Base-by-base conservation (phyloP, 352 stramenopile genomes). In the Pythium volutum region DNA sequence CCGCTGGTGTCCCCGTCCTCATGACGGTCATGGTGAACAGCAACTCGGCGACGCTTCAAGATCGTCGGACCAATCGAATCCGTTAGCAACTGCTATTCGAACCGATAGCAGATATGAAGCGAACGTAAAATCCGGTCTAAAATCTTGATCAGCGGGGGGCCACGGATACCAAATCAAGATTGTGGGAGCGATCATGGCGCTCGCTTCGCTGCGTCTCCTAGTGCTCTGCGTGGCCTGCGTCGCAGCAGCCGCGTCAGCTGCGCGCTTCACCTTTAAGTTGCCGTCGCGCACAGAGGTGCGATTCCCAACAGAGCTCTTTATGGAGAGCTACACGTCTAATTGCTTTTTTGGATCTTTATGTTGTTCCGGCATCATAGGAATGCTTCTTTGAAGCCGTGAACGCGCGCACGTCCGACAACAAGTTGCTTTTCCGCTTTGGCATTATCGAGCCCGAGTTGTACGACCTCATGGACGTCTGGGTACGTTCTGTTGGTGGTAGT, bases 391-490 rank as follows among this genome's bases (percentile, higher is more conserved):
- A 74, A 33, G 57, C 71, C 16, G 62, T 74, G 27, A 43, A 71
- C n/a, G 63, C 62, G 34, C 62, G 67, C 22, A 67, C 62, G 31
- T 71, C 62, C 49, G 57, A 68, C 67, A 74, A 68, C 67, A 70
- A 64, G 39, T 43, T 74, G 52, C 67, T 74, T 46, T 74, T 74
- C 50, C 67, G 67, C 53, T 74, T 74, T 31, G 67, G 67, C 49
- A 67, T 74, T 43, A 42, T 74, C 31, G 67, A 74, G 34, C 62
- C 67, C 4, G 54, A 70, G 42, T 26, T 52, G 2, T 68, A 74
- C 45, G 67, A 74, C 36, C 41, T 68, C 62, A 62, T 74, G 52
- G 67, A 74, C 48, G 67, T 74, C 7, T 16, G 3, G 53, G 65
- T 72, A 29, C 54, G 64, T 59, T 39, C 22, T 25, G 31, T 36